Base-by-base conservation (phyloP, 2,329 filamentous ascomycete genomes). In the Mycogone perniciosa region DNA sequence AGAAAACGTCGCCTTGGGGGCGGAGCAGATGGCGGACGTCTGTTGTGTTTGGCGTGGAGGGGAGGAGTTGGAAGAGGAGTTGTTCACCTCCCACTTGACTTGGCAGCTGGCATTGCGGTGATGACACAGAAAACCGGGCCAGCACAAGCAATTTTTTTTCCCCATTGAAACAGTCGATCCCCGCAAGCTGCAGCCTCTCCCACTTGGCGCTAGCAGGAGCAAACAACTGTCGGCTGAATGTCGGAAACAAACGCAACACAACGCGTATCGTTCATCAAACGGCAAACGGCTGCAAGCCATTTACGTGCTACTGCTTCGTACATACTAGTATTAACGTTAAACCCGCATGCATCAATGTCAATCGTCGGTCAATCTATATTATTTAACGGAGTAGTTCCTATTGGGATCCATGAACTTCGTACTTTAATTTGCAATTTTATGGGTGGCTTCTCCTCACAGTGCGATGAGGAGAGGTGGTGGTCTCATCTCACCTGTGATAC, bases 1-100 rank as follows among this genome's bases (percentile, higher is more conserved):
- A 52, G 51, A 51, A 50, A 53, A 52, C 51, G 54, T 57, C 58
- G 56, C 58, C 56, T 40, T 44, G 43, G 51, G 48, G 50, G 29
- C 38, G 40, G 48, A 44, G 50, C 44, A 27, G 45, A 44, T 39
- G n/a, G 50, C 50, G 27, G 44, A 41, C 50, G 31, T 26, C 40
- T 31, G 41, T 31, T 31, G 39, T 40, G 9, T 11, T 35, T 30
- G 27, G 29, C 7, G 48, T 33, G 40, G 43, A 39, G 31, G 31
- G 20, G 11, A 44, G 43, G 37, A 30, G 33, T 37, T 37, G 45
- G 46, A n/a, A 31, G 44, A 46, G n/a, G 13, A 34, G 46, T 46
- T 45, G 51, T 46, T 46, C 30, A 46, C 43, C 48, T 38, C 42
- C 48, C 42, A 42, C 44, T 37, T 31, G 34, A 31, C 11, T 11